Base-by-base conservation (phyloP, 192 early-diverging fungal species). In the Pilaira anomala region DNA sequence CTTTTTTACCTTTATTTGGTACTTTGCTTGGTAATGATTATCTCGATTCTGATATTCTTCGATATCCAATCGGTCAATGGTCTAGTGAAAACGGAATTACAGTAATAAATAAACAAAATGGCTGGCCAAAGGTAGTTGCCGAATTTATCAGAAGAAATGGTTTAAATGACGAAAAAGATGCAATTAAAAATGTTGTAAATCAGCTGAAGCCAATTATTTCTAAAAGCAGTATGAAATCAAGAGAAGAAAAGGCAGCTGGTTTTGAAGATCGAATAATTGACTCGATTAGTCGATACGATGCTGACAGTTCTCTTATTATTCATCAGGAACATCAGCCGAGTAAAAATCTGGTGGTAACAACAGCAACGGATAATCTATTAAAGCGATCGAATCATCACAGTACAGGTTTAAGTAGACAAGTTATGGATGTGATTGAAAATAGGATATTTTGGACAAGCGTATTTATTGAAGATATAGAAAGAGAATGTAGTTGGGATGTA, bases 11-110 rank as follows among this genome's bases (percentile, higher is more conserved):
- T 13, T 46, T 83, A 2, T 78, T 83, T 65, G 80, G 78, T 0
- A 76, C 78, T 0, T 60, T 83, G 3, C 54, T 75, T 0, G 80
- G 80, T 33, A 83, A 83, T 48, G 80, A 83, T 22, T 80, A 83
- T 36, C 28, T 79, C 3, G 39, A 65, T n/a, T 57, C 63, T 6
- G 63, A 69, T 6, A 28, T 74, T 21, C 65, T 78, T 21, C 16
- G 19, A 19, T 30, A 42, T 3, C 46, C 55, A 18, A 50, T 63
- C 13, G 53, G 25, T 7, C 2, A 24, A 19, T 42, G 46, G 55
- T 50, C 30, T 33, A 6, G 7, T 18, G 5, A 33, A 8, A 5
- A 25, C 16, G 53, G 46, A 44, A 40, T 51, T 13, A 16, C 56
- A 67, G n/a, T 28, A 48, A 25, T 26, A 44, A 40, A 66, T 41